Evolutionary conservation across 2,329 filamentous ascomycete genomes (phyloP), one percentile per base, ranked within the genome.

Genomic region (Alternaria brassicae): DNA sequence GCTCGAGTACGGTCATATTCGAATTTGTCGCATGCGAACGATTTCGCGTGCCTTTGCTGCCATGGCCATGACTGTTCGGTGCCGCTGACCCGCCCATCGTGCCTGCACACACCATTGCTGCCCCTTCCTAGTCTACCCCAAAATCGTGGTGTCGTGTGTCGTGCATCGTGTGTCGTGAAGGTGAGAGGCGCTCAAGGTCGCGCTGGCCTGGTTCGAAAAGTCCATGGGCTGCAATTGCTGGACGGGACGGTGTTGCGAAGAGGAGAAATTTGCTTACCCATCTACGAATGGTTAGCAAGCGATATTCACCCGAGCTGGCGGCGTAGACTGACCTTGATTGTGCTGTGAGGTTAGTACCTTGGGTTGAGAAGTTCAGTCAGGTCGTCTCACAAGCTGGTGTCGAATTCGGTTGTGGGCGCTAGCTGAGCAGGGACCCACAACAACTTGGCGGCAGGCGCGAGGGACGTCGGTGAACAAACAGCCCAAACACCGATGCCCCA

Each of bases 181-280:
- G 44, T 60, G 32, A 48, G 51, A 27, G 25, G 32, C 25, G 47
- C 21, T 53, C 27, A 56, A 48, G 63, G 50, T 45, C 58, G 65
- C 67, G 61, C 55, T 50, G 50, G 58, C 63, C 58, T 66, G 44
- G 56, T 57, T 50, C 58, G 60, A 66, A 67, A 67, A 63, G 65
- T 68, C 58, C 62, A 57, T 60, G 40, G 66, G 66, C 69, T 75
- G 73, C 75, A 75, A 75, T 72, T 72, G 72, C 73, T 72, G 72
- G 69, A 63, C 50, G 56, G 55, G 55, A 47, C 25, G 60, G 42
- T 59, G 53, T 57, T 47, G 41, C 45, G 70, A 69, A 70, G 66
- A 63, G 58, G 64, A 61, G 9, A 59, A 59, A 61, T 62, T 56
- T 76, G 84, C 86, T 86, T 84, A 88, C 86, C 86, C 86, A 88